phyloP scores from a whole-genome alignment of 176 grass and related monocot species.

The Musa troglodytarum region DNA sequence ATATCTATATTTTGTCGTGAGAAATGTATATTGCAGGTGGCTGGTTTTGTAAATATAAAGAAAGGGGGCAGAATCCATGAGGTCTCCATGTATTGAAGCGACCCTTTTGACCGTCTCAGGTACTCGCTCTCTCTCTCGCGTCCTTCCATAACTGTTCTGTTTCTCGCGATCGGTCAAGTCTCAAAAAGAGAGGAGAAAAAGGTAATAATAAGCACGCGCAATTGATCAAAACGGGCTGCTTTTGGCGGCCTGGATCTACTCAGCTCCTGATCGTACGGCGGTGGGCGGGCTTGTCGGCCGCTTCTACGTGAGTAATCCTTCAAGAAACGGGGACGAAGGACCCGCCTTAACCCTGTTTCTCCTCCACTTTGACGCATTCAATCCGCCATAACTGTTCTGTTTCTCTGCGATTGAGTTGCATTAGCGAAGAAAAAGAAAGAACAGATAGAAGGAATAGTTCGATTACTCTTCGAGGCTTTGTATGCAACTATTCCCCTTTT shows the following conservation, averaged over 20 bases:
- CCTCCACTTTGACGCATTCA: not conserved
- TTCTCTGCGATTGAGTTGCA: not conserved
- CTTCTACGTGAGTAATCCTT: not conserved
- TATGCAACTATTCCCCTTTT: not conserved
- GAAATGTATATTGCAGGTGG: no score
- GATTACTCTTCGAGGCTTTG: not conserved
- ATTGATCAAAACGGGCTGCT: not conserved
- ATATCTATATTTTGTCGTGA: no score
- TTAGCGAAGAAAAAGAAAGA: not conserved
- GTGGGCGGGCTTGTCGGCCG: not conserved
- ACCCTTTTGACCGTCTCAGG: not conserved
- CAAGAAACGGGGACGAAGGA: not conserved
- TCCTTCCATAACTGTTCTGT: not conserved
- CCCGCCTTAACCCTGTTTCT: not conserved
- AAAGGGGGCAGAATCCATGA: no score
- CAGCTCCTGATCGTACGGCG: not conserved
- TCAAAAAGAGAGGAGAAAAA: not conserved
- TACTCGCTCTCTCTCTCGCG: not conserved
- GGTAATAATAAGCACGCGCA: not conserved
- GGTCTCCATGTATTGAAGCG: no score
- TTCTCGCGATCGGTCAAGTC: not conserved
- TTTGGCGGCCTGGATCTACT: not conserved
- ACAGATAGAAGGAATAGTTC: not conserved
- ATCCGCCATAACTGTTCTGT: not conserved
- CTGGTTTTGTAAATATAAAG: no score